phyloP scores from a whole-genome alignment of 805 yeast genomes.

The Blastobotrys attinorum region DNA sequence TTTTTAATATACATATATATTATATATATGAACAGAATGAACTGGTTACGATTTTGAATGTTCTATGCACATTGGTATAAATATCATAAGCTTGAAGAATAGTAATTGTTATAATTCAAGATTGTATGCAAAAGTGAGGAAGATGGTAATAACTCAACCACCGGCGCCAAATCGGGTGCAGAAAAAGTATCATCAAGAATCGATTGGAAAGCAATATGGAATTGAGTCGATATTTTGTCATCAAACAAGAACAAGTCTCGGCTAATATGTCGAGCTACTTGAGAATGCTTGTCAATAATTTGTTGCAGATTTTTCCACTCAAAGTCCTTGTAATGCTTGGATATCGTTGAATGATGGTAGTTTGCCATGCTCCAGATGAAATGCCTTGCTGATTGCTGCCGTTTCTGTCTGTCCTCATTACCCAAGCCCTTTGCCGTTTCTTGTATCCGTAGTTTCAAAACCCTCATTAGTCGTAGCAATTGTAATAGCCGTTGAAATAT shows the following conservation, averaged over 20 bases:
- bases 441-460: not conserved
- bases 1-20: conserved; percentile 5
- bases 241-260: not conserved
- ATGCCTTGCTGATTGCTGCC: not conserved
- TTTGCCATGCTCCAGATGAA: conserved; percentile 1
- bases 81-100: not conserved
- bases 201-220: not conserved
- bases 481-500: not conserved
- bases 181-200: not conserved
- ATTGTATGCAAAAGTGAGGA: not conserved
- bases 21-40: too few relatives aligned
- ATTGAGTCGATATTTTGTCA: not conserved
- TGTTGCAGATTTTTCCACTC: not conserved
- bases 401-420: too few relatives aligned
- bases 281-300: not conserved
- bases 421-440: too few relatives aligned
- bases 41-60: too few relatives aligned
- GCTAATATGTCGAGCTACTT: not conserved
- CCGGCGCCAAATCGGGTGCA: not conserved
- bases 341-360: not conserved
- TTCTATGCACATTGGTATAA: too few relatives aligned
- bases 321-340: not conserved
- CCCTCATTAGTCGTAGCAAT: not conserved
- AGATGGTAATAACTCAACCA: not conserved
- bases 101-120: not conserved